Base-by-base conservation (phyloP, 306 rosid species). In the Pyrus bretschneideri region DNA sequence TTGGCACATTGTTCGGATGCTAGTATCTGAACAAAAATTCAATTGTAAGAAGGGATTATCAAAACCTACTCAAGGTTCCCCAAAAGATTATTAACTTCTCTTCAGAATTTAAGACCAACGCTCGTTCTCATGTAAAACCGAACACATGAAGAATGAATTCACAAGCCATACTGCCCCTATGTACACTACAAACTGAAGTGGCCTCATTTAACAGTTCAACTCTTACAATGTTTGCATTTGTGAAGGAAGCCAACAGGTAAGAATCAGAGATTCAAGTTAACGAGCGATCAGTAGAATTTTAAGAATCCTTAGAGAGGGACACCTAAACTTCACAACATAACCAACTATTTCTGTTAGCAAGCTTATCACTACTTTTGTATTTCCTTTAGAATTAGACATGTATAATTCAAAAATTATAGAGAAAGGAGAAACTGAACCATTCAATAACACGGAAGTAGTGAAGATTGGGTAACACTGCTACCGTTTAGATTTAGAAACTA, bases 1-100 rank as follows among this genome's bases (percentile, higher is more conserved):
- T 59, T 46, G 61, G 72, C 52, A 51, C 77, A 64, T 54, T 21
- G 60, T 71, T 79, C 46, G 51, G 21, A 70, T 77, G 44, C 76
- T 1, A 51, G 49, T 22, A 67, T 38, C 1, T 25, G 51, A 70
- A 40, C 21, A 55, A 63, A 31, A 23, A 64, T 33, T 11, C 22
- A 4, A 51, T 18, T 9, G 59, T 69, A 72, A 64, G 19, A 74
- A 33, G 27, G 31, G 23, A 62, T 67, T 30, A 21, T 25, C 33
- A 54, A 80, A 23, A 33, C 54, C 65, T 19, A 60, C 23, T 61
- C 4, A 38, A 75, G 76, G 81, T 69, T 81, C 80, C 72, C 76
- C n/a, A 76, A 67, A 78, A 71, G 5, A 49, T n/a, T 17, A 64
- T 67, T 49, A 49, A 49, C 21, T 49, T 49, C 72, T 18, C 70